Evolutionary conservation across 768 basidiomycete genomes (phyloP).

Genomic region (Boletus vermiculosoides): DNA sequence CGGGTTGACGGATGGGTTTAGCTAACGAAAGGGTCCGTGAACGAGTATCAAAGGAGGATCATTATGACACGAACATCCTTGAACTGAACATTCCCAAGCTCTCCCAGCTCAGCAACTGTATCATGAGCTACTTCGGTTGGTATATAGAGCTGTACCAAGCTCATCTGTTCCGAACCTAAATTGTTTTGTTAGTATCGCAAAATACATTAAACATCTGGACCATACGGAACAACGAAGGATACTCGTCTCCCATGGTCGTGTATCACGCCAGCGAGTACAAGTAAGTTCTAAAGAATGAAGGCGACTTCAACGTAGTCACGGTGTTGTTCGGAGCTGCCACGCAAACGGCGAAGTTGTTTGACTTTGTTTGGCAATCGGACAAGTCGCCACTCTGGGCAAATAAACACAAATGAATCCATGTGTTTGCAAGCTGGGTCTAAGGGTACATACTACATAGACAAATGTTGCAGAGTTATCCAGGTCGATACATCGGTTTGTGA

Average conservation of each 20-base stretch:
- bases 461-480: background rate
- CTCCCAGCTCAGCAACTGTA: conserved; percentile 91
- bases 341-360: conserved; percentile 15
- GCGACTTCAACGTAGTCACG: background rate
- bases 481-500: background rate
- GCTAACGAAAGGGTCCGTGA: conserved; percentile 42
- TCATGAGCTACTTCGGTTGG: conserved; percentile 98
- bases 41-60: background rate
- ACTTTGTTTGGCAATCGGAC: conserved; percentile 18
- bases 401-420: background rate
- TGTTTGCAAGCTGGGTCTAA: background rate
- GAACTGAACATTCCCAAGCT: conserved; percentile 94
- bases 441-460: background rate
- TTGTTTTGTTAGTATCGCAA: conserved; percentile 5
- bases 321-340: background rate
- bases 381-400: background rate
- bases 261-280: conserved; percentile 1
- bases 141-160: conserved; percentile 94
- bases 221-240: conserved; percentile 81
- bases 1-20: conserved; percentile 93
- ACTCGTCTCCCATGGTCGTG: conserved; percentile 66
- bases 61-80: conserved; percentile 73
- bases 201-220: background rate
- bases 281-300: background rate
- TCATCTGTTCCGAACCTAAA: conserved; percentile 95